These are phyloP conservation scores for Diophrys sp. DNA, from an alignment of 73 alveolate species.

Conservation along the genomic window DNA sequence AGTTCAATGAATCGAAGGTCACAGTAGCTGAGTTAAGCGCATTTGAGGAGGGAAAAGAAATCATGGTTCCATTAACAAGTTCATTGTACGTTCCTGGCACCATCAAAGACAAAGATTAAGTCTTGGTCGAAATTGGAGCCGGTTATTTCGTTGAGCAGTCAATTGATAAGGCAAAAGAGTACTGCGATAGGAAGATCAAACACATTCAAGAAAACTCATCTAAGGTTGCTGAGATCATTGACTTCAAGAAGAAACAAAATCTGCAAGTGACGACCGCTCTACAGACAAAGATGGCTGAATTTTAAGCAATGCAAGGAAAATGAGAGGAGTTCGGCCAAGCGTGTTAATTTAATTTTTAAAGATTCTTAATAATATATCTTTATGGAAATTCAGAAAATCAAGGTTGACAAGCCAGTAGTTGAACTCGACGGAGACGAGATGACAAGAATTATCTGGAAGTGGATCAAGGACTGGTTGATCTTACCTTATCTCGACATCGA, in stretches of 20 bases:
- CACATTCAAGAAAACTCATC: conserved; percentile 60
- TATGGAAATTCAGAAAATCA: conserved; percentile 50
- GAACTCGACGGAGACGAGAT: conserved; percentile 93
- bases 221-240: conserved; percentile 68
- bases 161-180: conserved; percentile 68
- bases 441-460: conserved; percentile 77
- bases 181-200: conserved; percentile 80
- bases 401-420: conserved; percentile 80
- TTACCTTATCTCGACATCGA: conserved; percentile 77
- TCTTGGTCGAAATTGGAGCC: conserved; percentile 85
- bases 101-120: conserved; percentile 62
- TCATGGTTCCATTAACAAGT: conserved; percentile 85
- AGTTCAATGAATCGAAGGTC: conserved; percentile 71
- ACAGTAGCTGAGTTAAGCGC: conserved; percentile 50
- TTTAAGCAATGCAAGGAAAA: not conserved
- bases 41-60: conserved; percentile 66
- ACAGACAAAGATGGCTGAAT: conserved; percentile 7
- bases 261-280: conserved; percentile 1
- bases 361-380: no score
- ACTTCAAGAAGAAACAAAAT: conserved; percentile 52
- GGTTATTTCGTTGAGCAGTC: conserved; percentile 77
- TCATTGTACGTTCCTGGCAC: conserved; percentile 82
- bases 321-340: no score
- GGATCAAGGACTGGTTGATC: conserved; percentile 67
- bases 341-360: no score